Evolutionary conservation across 768 basidiomycete genomes (phyloP).

Genomic region (Lactarius sanguifluus): DNA sequence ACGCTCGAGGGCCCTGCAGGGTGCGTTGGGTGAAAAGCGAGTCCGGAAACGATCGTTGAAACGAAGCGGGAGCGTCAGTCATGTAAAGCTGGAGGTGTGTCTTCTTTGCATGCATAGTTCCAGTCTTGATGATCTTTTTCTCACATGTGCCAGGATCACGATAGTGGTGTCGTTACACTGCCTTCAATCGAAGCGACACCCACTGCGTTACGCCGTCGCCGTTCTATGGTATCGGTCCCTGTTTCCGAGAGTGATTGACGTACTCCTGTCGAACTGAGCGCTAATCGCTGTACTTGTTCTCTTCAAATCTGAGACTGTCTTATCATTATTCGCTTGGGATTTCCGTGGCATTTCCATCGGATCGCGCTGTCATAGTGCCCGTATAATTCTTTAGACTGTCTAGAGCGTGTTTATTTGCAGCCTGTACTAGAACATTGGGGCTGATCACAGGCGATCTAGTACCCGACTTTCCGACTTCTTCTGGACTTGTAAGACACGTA

Average conservation of each 20-base stretch:
- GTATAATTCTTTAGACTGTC: neutral
- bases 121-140: neutral
- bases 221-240: slow-evolving; percentile 21
- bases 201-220: slow-evolving; percentile 24
- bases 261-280: neutral
- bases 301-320: neutral
- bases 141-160: slow-evolving; percentile 22
- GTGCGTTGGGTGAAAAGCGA: slow-evolving; percentile 16
- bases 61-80: slow-evolving; percentile 22
- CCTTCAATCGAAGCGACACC: slow-evolving; percentile 15
- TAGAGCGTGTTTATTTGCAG: neutral
- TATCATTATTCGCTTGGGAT: slow-evolving; percentile 5
- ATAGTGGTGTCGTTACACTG: slow-evolving; percentile 9
- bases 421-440: neutral
- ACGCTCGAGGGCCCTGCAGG: slow-evolving; percentile 14
- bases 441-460: neutral
- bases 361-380: slow-evolving; percentile 36
- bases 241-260: slow-evolving; percentile 23
- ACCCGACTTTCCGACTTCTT: neutral
- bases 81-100: slow-evolving; percentile 21
- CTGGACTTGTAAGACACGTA: neutral
- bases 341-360: slow-evolving; percentile 37
- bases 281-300: slow-evolving; percentile 41
- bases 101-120: neutral
- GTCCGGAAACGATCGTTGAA: slow-evolving; percentile 27